Conservation (phyloP, 2,329 filamentous ascomycete species). For the Epicoccum nigrum region DNA sequence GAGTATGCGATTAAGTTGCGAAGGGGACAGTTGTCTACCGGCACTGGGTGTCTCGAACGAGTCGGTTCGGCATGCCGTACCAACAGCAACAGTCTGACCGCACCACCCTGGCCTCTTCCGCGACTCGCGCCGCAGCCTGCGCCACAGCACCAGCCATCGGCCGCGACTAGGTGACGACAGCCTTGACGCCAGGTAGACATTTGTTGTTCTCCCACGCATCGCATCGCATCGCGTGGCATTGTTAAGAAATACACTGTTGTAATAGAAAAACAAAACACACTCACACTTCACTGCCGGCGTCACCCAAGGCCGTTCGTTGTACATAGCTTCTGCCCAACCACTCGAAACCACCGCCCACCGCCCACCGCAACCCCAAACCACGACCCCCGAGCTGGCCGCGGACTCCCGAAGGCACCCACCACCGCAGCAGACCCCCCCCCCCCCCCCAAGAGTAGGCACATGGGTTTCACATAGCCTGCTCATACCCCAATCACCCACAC, state of each 20-base stretch:
- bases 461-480: conserved; percentile 1
- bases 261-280: background rate
- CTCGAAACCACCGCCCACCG: conserved; percentile 11
- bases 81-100: no score
- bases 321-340: background rate
- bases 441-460: conserved; percentile 2
- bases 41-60: conserved; percentile 2
- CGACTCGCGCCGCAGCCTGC: conserved; percentile 8
- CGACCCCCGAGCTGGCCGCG: conserved; percentile 19
- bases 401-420: conserved; percentile 32
- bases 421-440: conserved; percentile 5
- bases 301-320: background rate
- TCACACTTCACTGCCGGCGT: background rate
- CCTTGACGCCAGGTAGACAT: conserved; percentile 11
- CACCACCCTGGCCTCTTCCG: conserved; percentile 19
- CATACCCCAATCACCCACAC: background rate
- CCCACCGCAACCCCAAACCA: conserved; percentile 1
- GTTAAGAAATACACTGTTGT: background rate
- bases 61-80: no score
- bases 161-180: background rate
- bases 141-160: background rate
- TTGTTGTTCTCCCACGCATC: background rate
- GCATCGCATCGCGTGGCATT: no score
- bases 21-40: conserved; percentile 40
- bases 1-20: background rate